Conservation (phyloP, 2,329 filamentous ascomycete genomes). For the Talaromyces albobiverticillius region DNA sequence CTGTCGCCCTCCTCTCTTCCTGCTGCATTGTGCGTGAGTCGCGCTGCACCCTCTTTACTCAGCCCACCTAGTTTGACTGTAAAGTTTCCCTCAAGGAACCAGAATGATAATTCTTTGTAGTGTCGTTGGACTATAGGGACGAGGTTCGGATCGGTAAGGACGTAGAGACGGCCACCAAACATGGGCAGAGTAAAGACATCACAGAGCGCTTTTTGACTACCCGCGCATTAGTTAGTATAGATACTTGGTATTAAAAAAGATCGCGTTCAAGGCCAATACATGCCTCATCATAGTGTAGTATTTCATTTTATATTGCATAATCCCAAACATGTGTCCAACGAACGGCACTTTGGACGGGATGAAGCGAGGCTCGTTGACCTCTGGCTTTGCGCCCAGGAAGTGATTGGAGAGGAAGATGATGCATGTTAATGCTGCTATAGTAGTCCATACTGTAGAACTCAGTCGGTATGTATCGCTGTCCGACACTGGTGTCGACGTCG, state of each 20-base stretch:
- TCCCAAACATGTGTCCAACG: neutral
- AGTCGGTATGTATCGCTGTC: neutral
- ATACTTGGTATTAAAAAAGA: neutral
- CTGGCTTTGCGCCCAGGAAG: neutral
- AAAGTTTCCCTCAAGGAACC: neutral
- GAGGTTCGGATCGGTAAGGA: constrained; percentile 23
- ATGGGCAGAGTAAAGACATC: constrained; percentile 22
- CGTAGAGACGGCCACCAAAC: constrained; percentile 22
- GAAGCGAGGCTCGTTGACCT: neutral
- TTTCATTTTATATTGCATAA: neutral
- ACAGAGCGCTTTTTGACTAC: neutral
- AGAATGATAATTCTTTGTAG: neutral
- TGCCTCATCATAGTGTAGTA: neutral
- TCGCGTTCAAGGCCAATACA: neutral
- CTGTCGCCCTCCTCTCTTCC: neutral
- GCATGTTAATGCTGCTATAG: neutral
- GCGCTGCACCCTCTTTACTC: neutral
- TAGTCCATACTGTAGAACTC: neutral
- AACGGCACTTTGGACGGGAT: neutral
- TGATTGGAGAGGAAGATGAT: neutral
- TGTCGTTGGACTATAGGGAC: constrained; percentile 21
- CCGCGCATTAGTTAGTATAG: neutral
- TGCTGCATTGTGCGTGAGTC: neutral
- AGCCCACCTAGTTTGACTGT: neutral
- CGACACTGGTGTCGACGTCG: too few species aligned